Conservation (phyloP, 108 stramenopile genomes). For the Aurantiochytrium sp. region DNA sequence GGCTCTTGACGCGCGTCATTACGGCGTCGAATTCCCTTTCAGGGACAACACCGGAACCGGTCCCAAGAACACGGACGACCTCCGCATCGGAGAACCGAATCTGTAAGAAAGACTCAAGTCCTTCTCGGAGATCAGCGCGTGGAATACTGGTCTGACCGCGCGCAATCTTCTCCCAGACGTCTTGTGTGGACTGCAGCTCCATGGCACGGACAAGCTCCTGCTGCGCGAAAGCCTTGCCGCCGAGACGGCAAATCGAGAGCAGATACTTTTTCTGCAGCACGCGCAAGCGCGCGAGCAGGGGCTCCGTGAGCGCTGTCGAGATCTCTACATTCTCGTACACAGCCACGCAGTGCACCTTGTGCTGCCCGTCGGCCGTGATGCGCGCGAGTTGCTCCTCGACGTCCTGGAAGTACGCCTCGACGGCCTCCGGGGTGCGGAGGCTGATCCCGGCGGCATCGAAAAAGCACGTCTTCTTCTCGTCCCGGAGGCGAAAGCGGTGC, state of each 20-base stretch:
- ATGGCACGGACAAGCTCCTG: not conserved
- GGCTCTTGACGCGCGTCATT: too few species aligned
- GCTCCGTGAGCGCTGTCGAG: not conserved
- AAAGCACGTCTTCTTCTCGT: not conserved
- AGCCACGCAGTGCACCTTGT: not conserved
- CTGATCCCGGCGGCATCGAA: not conserved
- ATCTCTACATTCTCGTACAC: not conserved
- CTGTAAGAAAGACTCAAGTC: too few species aligned
- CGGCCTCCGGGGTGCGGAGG: not conserved
- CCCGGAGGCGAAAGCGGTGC: not conserved
- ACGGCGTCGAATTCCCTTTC: too few species aligned
- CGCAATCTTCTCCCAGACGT: not conserved
- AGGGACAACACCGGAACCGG: too few species aligned
- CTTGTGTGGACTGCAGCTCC: not conserved
- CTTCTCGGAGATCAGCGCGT: too few species aligned
- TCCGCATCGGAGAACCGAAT: too few species aligned
- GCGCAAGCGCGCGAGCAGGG: not conserved
- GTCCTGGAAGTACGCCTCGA: not conserved
- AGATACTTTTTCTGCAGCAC: not conserved
- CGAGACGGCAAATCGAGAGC: not conserved
- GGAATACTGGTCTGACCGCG: too few species aligned
- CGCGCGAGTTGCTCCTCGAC: not conserved
- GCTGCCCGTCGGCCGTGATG: not conserved
- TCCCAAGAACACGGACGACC: too few species aligned
- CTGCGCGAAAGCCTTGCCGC: not conserved